A percentile compares a stretch with the other conserved stretches of the same genome.
phyloP scores from a whole-genome alignment of 345 rosid genomes.

The Brassica carinata region DNA sequence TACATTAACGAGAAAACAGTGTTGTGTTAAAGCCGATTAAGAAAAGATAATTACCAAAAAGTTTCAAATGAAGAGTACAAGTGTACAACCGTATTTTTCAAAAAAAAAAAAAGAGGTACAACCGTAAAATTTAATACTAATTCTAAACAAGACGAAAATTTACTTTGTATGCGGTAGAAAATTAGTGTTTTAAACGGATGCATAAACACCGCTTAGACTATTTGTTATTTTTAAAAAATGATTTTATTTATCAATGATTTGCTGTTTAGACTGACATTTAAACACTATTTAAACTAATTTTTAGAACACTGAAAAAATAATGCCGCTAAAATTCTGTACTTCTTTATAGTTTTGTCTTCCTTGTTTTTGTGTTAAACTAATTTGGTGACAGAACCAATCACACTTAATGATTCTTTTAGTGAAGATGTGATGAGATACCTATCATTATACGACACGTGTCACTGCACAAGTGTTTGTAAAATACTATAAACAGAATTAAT shows the following conservation, averaged over 20 bases:
- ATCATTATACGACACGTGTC: constrained; percentile 30
- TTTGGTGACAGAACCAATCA: constrained; percentile 32
- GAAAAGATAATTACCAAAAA: background rate
- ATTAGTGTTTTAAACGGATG: background rate
- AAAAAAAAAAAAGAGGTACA: background rate
- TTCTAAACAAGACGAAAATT: background rate
- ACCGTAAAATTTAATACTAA: background rate
- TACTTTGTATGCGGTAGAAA: no score
- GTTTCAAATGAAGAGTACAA: background rate
- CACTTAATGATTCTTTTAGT: constrained; percentile 1
- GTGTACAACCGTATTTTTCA: no score
- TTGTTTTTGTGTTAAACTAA: background rate
- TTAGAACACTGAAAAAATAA: background rate
- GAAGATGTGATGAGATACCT: constrained; percentile 3
- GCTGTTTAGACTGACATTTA: background rate
- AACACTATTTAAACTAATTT: background rate
- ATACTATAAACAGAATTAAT: constrained; percentile 2
- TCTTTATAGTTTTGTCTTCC: background rate
- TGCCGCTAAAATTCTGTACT: background rate
- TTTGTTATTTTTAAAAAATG: no score
- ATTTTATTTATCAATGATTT: background rate
- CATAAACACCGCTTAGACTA: background rate
- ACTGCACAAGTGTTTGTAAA: constrained; percentile 17
- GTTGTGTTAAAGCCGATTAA: background rate
- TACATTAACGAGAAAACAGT: background rate